A percentile compares a stretch with the other conserved stretches of the same genome.
Conservation (phyloP, 2,329 filamentous ascomycete genomes). For the Epichloe baconii region DNA sequence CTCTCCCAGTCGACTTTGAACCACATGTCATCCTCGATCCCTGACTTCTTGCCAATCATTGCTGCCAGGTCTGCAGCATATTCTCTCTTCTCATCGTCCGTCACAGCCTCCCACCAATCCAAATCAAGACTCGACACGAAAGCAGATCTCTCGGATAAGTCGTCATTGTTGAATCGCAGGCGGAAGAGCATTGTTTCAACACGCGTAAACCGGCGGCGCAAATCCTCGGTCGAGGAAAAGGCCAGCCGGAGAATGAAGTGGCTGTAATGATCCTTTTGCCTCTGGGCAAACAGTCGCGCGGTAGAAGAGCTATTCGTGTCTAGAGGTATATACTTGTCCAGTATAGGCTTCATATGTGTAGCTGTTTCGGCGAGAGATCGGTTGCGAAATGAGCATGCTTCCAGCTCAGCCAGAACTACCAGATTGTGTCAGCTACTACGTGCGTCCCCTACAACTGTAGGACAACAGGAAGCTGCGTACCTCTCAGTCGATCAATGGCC, state of each 20-base stretch:
- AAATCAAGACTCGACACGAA: conserved; percentile 71
- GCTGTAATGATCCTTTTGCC: conserved; percentile 92
- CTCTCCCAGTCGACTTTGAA: conserved; percentile 95
- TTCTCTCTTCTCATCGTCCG: conserved; percentile 61
- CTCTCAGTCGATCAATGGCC: conserved; percentile 83
- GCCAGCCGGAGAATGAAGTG: conserved; percentile 94
- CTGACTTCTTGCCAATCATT: conserved; percentile 25
- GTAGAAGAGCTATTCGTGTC: conserved; percentile 57
- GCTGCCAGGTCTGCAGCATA: conserved; percentile 49
- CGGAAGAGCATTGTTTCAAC: conserved; percentile 85
- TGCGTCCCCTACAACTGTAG: not conserved
- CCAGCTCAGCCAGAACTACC: conserved; percentile 70
- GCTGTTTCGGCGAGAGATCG: conserved; percentile 70
- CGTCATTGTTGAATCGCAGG: conserved; percentile 67
- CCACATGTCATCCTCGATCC: conserved; percentile 67
- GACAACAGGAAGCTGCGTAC: conserved; percentile 28
- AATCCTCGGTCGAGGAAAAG: conserved; percentile 82
- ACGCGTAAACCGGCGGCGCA: conserved; percentile 72
- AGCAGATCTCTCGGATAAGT: conserved; percentile 53
- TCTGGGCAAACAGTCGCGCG: conserved; percentile 51
- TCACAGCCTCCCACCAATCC: conserved; percentile 81
- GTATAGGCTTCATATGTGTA: conserved; percentile 69
- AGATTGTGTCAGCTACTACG: not conserved
- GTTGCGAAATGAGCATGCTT: conserved; percentile 93
- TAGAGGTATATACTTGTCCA: conserved; percentile 78